A percentile compares a stretch with the other conserved stretches of the same genome.
Conservation (phyloP, 306 rosid species). For the Malus orientalis region DNA sequence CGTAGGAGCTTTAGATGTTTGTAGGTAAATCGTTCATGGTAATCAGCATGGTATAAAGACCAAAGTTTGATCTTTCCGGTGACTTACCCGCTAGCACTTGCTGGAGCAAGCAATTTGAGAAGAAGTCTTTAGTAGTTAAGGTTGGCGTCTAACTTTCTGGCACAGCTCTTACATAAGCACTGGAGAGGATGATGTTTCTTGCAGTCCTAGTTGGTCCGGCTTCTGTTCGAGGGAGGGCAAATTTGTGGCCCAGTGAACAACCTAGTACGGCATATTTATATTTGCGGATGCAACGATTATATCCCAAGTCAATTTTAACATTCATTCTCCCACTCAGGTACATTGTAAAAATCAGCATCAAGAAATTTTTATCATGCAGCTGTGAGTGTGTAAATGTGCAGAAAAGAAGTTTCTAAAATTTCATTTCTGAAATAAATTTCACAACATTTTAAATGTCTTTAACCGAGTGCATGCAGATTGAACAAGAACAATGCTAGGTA, state of each 20-base stretch:
- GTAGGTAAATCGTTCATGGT: conserved; percentile 1
- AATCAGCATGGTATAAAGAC: conserved; percentile 1
- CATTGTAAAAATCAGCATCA: conserved; percentile 33
- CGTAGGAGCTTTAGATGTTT: conserved; percentile 17
- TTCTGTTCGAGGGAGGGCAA: background rate
- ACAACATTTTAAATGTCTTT: background rate
- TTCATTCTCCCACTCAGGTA: conserved; percentile 13
- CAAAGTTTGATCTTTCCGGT: background rate
- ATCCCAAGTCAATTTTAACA: conserved; percentile 13
- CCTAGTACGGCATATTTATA: conserved; percentile 2
- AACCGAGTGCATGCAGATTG: background rate
- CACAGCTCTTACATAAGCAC: background rate
- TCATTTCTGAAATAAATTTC: background rate
- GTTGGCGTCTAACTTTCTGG: background rate
- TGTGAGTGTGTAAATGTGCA: conserved; percentile 39
- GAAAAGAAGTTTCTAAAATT: conserved; percentile 6
- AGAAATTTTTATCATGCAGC: conserved; percentile 20
- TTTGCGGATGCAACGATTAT: conserved; percentile 8
- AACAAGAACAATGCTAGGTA: too few relatives aligned
- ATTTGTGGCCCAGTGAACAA: background rate
- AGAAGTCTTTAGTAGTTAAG: background rate
- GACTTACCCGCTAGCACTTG: background rate
- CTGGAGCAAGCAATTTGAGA: conserved; percentile 1
- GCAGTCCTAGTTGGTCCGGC: background rate
- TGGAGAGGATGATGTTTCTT: background rate